Percentiles rank a stretch among this genome's conserved stretches.
phyloP scores from a whole-genome alignment of 805 yeast genomes.

The Kodamaea nitidulidarum region DNA sequence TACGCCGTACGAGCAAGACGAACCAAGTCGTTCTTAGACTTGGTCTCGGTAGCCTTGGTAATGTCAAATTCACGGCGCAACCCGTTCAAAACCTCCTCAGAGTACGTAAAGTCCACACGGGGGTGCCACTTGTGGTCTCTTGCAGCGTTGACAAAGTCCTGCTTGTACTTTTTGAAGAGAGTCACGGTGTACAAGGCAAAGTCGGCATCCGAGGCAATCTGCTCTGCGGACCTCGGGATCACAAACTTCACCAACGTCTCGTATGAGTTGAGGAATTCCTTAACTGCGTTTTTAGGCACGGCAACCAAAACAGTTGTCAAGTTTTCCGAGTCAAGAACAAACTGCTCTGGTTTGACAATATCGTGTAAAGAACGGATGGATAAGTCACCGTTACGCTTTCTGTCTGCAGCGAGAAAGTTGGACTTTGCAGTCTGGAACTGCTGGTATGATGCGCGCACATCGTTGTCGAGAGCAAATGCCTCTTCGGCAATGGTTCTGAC shows the following conservation, averaged over 20 bases:
- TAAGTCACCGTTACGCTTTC: slow-evolving; percentile 90
- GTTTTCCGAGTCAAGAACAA: slow-evolving; percentile 82
- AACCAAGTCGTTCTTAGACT: slow-evolving; percentile 68
- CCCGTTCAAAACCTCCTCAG: slow-evolving; percentile 68
- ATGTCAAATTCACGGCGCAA: slow-evolving; percentile 75
- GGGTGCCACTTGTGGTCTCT: slow-evolving; percentile 90
- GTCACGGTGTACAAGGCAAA: slow-evolving; percentile 73
- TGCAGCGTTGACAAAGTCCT: slow-evolving; percentile 62
- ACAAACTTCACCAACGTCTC: slow-evolving; percentile 78
- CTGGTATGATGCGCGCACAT: slow-evolving; percentile 72
- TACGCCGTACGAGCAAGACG: slow-evolving; percentile 88
- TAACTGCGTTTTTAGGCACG: slow-evolving; percentile 65
- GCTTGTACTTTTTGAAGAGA: slow-evolving; percentile 74
- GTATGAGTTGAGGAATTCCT: slow-evolving; percentile 63
- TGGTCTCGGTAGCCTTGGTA: slow-evolving; percentile 70
- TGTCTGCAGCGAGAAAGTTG: slow-evolving; percentile 79
- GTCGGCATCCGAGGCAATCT: slow-evolving; percentile 70
- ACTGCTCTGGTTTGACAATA: slow-evolving; percentile 76
- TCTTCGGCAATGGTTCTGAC: slow-evolving; percentile 68
- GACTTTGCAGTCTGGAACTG: slow-evolving; percentile 79
- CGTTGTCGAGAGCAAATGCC: slow-evolving; percentile 78
- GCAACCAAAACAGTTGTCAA: slow-evolving; percentile 83
- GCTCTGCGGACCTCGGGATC: slow-evolving; percentile 83
- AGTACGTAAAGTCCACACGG: slow-evolving; percentile 78
- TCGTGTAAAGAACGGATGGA: slow-evolving; percentile 89